Base-by-base conservation (phyloP, 352 stramenopile species). In the Globisporangium orthogonon region DNA sequence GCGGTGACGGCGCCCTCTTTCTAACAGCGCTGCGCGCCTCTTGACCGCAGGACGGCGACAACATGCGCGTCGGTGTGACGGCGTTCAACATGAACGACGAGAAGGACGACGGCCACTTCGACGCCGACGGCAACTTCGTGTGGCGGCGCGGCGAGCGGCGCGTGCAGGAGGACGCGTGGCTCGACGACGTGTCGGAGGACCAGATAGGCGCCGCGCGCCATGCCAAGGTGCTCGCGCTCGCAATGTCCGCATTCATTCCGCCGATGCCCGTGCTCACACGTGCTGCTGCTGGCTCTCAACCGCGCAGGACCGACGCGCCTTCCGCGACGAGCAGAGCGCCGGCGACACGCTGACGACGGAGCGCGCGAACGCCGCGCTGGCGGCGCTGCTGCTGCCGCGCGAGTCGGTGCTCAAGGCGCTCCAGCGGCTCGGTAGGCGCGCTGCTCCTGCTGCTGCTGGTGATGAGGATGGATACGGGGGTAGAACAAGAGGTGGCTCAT, bases 1-100 rank as follows among this genome's bases (percentile, higher is more conserved):
- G 23, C 23, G 23, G 23, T 1, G 23, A 23, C 23, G 23, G 23
- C 23, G 23, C 23, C 23, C 23, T 23, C 23, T 23, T 23, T 23
- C 23, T 23, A 23, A 23, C 23, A 23, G 23, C 23, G 23, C 23
- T 23, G 23, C 1, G 23, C 23, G 28, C 14, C 14, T 23, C 1
- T 37, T 7, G 15, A 46, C 30, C 28, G 50, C 45, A 61, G 14
- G 31, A 57, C 35, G 65, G 44, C 47, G 54, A 49, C 35, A 70
- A 57, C 47, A 72, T 68, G 47, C 63, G 57, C 52, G 73, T 66
- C 17, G 79, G 76, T 4, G 69, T 92, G 64, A 94, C 84, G 17
- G 64, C 73, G 53, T 94, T 94, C 69, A 72, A 94, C 54, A 85
- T 94, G 75, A 71, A 91, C 31, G 84, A 94, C 58, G 84, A 94